Evolutionary conservation across 2,329 filamentous ascomycete genomes (phyloP).

Genomic region (Thielaviopsis cerberus): DNA sequence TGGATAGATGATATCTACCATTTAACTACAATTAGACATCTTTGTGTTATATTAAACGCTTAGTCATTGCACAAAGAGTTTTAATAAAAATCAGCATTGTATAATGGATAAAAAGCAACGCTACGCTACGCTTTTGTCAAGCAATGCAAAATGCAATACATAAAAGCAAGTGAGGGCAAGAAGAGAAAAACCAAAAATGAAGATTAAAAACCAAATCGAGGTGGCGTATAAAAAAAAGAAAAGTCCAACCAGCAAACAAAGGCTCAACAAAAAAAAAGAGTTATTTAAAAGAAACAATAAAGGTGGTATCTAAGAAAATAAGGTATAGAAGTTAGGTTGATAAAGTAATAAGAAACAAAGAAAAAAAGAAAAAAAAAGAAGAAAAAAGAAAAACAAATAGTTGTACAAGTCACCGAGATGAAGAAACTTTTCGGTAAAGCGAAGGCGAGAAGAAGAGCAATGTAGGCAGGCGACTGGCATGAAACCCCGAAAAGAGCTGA

Average conservation of each 20-base stretch:
- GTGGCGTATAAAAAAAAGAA: not conserved
- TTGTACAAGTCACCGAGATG: conserved; percentile 1
- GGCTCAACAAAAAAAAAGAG: not conserved
- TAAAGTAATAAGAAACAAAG: no score
- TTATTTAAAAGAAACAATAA: not conserved
- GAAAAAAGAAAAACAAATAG: conserved; percentile 4
- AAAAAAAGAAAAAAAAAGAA: conserved; percentile 7
- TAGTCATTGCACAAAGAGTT: not conserved
- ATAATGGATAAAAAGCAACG: not conserved
- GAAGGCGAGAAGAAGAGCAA: conserved; percentile 1
- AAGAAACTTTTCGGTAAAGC: not conserved
- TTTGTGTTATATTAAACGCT: no score
- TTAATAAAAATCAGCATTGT: not conserved
- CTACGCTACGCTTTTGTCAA: not conserved
- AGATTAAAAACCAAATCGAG: not conserved
- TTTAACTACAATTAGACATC: not conserved
- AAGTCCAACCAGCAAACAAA: not conserved
- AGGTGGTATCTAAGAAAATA: not conserved
- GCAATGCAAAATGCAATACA: not conserved
- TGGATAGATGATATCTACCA: not conserved
- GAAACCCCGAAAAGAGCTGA: not conserved
- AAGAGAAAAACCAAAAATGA: not conserved
- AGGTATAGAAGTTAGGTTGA: not conserved
- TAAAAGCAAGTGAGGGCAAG: not conserved
- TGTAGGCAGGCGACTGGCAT: no score